Conservation (phyloP, 164 flowering plant species). For the Protea cynaroides region DNA sequence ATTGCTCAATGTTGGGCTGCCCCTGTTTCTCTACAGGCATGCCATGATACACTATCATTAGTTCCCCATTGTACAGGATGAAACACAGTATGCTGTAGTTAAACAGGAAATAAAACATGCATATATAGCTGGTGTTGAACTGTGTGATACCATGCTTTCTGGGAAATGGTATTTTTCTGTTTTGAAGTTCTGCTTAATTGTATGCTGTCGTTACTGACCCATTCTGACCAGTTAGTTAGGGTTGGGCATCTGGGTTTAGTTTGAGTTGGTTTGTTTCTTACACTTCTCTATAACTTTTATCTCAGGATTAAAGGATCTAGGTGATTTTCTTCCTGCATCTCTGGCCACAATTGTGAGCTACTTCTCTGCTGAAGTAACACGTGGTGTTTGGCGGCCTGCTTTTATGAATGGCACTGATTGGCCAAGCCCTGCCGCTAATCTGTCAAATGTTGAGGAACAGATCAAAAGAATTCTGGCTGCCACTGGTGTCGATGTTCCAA, state of each 20-base stretch:
- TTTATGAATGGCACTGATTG: conserved; percentile 97
- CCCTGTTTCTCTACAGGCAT: too few relatives aligned
- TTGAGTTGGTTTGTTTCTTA: too few relatives aligned
- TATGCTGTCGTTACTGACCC: background rate
- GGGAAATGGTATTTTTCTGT: too few relatives aligned
- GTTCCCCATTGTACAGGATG: too few relatives aligned
- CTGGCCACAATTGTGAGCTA: conserved; percentile 86
- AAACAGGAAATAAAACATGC: too few relatives aligned
- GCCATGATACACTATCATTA: too few relatives aligned
- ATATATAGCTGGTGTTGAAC: too few relatives aligned
- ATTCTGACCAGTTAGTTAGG: background rate
- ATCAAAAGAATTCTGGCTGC: conserved; percentile 81
- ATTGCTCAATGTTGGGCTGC: too few relatives aligned
- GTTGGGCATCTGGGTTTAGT: too few relatives aligned
- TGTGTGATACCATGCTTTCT: too few relatives aligned
- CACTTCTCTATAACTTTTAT: background rate
- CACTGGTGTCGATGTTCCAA: conserved; percentile 84
- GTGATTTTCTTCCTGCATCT: conserved; percentile 92
- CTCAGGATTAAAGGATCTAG: conserved; percentile 86
- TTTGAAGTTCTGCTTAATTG: background rate
- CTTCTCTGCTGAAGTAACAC: conserved; percentile 90
- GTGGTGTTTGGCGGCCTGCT: conserved; percentile 91
- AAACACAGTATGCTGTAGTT: too few relatives aligned
- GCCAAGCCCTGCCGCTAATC: conserved; percentile 96
- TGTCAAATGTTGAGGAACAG: conserved; percentile 77